Evolutionary conservation across 495 filamentous ascomycete species (phyloP).

Genomic region (Lichina pygmaea): DNA sequence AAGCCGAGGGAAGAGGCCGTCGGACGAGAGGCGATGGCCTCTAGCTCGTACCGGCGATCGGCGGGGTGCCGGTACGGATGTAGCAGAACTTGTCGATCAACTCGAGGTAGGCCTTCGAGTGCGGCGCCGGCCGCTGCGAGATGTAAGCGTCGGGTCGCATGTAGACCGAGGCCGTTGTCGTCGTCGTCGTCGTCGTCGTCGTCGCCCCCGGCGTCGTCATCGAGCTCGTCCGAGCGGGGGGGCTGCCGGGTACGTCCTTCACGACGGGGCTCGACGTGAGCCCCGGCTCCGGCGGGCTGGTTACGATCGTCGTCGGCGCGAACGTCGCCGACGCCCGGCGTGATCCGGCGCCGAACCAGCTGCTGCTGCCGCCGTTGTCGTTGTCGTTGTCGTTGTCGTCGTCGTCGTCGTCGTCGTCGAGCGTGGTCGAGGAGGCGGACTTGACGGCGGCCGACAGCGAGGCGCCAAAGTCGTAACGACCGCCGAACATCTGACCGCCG

Average conservation of each 20-base stretch:
- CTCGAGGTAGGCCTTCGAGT: constrained; percentile 75
- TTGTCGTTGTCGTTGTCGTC: not conserved
- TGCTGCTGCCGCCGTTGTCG: not conserved
- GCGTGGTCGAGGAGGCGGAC: constrained; percentile 14
- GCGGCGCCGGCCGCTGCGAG: constrained; percentile 36
- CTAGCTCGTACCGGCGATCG: not conserved
- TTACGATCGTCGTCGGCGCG: not conserved
- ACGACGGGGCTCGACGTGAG: too few relatives aligned
- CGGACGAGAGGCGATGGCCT: not conserved
- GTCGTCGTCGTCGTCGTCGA: not conserved
- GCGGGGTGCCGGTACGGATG: constrained; percentile 35
- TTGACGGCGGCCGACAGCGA: constrained; percentile 69
- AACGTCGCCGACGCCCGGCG: not conserved
- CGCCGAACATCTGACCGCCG: constrained; percentile 54
- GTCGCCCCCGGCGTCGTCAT: not conserved
- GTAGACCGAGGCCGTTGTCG: constrained; percentile 12
- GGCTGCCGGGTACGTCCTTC: too few relatives aligned
- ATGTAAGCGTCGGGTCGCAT: constrained; percentile 12
- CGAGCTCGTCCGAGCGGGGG: not conserved
- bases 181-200: not conserved
- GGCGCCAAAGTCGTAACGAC: constrained; percentile 79
- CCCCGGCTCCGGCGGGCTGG: not conserved
- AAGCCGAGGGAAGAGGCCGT: too few relatives aligned
- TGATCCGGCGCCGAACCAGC: not conserved
- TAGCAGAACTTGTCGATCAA: constrained; percentile 95